These are phyloP conservation scores for Ogataea ganodermae DNA, from an alignment of 805 yeast species.

Conservation along the genomic window DNA sequence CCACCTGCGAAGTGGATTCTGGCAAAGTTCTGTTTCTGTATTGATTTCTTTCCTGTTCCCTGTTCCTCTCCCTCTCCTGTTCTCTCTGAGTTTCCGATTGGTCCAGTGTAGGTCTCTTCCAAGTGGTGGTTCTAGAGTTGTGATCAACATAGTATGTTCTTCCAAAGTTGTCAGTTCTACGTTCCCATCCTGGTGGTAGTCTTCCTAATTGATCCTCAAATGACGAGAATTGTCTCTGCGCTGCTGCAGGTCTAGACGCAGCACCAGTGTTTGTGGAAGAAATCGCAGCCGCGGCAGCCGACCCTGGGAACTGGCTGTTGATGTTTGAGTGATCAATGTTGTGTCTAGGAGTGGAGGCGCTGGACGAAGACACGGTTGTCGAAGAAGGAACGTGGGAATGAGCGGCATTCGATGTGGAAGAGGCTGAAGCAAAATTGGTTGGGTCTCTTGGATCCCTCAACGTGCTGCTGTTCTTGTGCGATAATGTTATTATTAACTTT, in stretches of 20 bases:
- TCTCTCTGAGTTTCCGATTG: slow-evolving; percentile 72
- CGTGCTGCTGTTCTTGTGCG: slow-evolving; percentile 41
- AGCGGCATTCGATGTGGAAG: slow-evolving; percentile 10
- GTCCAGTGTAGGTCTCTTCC: slow-evolving; percentile 92
- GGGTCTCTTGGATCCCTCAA: slow-evolving; percentile 34
- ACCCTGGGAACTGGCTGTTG: slow-evolving; percentile 29
- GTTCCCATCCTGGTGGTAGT: slow-evolving; percentile 98
- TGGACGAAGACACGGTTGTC: slow-evolving; percentile 11
- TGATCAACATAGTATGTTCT: slow-evolving; percentile 98
- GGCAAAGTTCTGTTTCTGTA: slow-evolving; percentile 91
- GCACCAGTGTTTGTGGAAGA: slow-evolving; percentile 28
- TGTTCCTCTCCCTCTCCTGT: slow-evolving; percentile 60
- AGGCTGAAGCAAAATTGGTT: slow-evolving; percentile 24
- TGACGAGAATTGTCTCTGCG: slow-evolving; percentile 74
- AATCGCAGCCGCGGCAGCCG: slow-evolving; percentile 31
- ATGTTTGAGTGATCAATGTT: slow-evolving; percentile 15
- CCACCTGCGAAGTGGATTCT: slow-evolving; percentile 60
- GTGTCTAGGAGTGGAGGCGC: slow-evolving; percentile 15
- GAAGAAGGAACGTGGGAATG: slow-evolving; percentile 11
- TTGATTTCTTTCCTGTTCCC: slow-evolving; percentile 88
- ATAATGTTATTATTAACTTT: slow-evolving; percentile 75
- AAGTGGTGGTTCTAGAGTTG: slow-evolving; percentile 96
- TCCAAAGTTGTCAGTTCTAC: slow-evolving; percentile 96
- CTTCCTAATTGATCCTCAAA: slow-evolving; percentile 97
- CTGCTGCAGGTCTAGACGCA: slow-evolving; percentile 22